These are phyloP conservation scores for Lenwebbia sp. DNA, from an alignment of 345 rosid genomes.

Conservation along the genomic window DNA sequence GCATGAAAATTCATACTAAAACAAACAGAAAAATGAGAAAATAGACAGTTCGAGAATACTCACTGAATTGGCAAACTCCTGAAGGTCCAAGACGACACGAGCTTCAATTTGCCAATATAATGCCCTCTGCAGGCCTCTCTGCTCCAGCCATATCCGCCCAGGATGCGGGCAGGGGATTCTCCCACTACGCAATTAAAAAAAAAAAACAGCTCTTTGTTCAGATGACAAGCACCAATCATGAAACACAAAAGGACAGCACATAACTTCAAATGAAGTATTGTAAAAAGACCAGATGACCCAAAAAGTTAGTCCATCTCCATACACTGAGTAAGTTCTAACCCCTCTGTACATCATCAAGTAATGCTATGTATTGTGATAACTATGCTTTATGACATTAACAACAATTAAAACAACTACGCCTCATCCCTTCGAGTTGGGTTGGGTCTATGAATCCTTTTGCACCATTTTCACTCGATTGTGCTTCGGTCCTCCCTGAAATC, in stretches of 20 bases:
- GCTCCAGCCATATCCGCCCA: conserved; percentile 95
- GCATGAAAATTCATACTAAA: not conserved
- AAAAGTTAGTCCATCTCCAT: not conserved
- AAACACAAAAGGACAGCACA: not conserved
- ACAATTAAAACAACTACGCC: not conserved
- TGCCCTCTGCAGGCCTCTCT: conserved; percentile 86
- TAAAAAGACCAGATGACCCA: not conserved
- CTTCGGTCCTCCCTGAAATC: not conserved
- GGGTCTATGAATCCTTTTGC: not conserved
- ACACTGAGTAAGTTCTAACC: not conserved
- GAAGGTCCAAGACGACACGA: conserved; percentile 90
- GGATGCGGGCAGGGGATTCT: conserved; percentile 93
- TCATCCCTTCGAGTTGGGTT: not conserved
- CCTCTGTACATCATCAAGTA: not conserved
- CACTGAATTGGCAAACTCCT: conserved; percentile 58
- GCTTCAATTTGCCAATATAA: conserved; percentile 99
- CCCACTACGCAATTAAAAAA: conserved; percentile 31
- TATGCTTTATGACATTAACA: not conserved
- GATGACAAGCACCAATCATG: not conserved
- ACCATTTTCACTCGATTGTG: not conserved
- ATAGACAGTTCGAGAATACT: not conserved
- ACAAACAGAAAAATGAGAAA: not conserved
- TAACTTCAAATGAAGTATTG: not conserved
- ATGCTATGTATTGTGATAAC: not conserved
- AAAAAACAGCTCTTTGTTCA: not conserved